Conservation (phyloP, 306 rosid genomes). For the Chamaecrista fasciculata region DNA sequence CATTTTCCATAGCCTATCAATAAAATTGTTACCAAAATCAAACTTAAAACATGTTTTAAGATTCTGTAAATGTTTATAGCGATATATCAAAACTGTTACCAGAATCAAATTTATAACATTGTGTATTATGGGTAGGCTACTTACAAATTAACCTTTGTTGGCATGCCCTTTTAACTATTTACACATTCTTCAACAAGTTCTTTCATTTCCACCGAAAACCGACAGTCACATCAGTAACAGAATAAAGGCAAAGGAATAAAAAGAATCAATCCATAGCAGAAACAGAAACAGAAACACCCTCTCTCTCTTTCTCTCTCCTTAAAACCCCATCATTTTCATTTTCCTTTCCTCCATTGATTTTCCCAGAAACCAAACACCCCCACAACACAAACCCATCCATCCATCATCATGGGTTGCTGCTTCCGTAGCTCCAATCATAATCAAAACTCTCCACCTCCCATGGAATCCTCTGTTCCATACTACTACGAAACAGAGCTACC, state of each 20-base stretch:
- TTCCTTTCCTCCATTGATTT: conserved; percentile 11
- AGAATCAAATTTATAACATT: too few species aligned
- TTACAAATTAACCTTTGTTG: too few species aligned
- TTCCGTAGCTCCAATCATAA: conserved; percentile 47
- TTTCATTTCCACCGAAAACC: conserved; percentile 49
- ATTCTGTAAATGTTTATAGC: too few species aligned
- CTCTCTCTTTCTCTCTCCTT: conserved; percentile 27
- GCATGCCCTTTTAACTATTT: too few species aligned
- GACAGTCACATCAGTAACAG: conserved; percentile 46
- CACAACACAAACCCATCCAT: too few species aligned
- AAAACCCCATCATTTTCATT: neutral
- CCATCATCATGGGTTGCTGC: conserved; percentile 82
- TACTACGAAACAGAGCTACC: conserved; percentile 25
- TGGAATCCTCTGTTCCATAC: conserved; percentile 15
- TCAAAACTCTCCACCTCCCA: conserved; percentile 34
- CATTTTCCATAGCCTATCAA: too few species aligned
- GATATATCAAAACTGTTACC: too few species aligned
- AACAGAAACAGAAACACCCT: too few species aligned
- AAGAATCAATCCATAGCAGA: conserved; percentile 40
- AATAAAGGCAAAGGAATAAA: conserved; percentile 51
- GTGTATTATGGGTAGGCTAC: too few species aligned
- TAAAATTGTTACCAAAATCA: too few species aligned
- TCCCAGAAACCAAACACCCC: too few species aligned
- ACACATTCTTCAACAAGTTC: conserved; percentile 33
- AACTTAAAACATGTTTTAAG: too few species aligned